phyloP scores from a whole-genome alignment of 345 rosid genomes.

The Cardiospermum halicacabum region DNA sequence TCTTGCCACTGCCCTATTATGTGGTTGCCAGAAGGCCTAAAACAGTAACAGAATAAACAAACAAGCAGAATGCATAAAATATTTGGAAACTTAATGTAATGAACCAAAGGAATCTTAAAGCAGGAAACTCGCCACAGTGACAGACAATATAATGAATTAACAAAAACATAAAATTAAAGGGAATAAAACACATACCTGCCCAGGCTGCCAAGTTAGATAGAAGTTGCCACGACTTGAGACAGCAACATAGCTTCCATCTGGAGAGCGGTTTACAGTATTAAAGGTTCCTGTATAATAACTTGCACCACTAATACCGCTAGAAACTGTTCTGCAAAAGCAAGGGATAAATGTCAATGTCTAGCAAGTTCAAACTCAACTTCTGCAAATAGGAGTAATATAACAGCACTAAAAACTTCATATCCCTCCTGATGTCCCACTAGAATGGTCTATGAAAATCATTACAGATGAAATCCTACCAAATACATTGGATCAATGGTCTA shows the following conservation, averaged over 20 bases:
- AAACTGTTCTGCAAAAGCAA: conserved; percentile 87
- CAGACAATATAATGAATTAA: not conserved
- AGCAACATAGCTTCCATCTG: conserved; percentile 90
- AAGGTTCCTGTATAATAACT: conserved; percentile 95
- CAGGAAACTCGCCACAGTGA: not conserved
- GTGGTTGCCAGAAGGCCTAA: conserved; percentile 97
- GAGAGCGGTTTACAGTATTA: conserved; percentile 89
- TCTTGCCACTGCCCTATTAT: conserved; percentile 93
- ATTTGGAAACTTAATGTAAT: too few relatives aligned
- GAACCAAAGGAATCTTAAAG: not conserved
- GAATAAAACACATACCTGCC: conserved; percentile 52
- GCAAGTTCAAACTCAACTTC: not conserved
- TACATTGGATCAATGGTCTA: not conserved
- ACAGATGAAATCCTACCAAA: not conserved
- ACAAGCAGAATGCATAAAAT: not conserved
- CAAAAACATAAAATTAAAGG: not conserved
- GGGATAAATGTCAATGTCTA: conserved; percentile 27
- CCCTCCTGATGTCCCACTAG: not conserved
- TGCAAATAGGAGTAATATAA: not conserved
- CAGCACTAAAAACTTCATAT: not conserved
- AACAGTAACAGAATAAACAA: not conserved
- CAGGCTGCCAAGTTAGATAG: conserved; percentile 96
- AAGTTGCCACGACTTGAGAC: conserved; percentile 99
- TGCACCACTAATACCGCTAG: conserved; percentile 98
- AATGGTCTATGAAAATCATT: not conserved